Base-by-base conservation (phyloP, 2,329 filamentous ascomycete genomes). In the Penicillium glabrum region DNA sequence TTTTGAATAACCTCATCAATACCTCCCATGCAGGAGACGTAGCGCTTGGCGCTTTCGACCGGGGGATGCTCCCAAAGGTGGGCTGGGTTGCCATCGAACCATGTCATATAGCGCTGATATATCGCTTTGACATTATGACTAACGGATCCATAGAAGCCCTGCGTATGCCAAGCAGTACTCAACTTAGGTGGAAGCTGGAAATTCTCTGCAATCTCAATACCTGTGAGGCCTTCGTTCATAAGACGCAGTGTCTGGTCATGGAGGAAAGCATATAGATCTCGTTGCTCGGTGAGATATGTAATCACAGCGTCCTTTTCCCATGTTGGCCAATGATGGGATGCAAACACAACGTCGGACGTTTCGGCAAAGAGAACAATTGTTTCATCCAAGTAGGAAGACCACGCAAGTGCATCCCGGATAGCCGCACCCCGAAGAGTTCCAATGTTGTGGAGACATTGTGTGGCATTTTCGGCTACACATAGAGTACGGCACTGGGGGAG, bases 371-470 rank as follows among this genome's bases (percentile, higher is more conserved):
- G 44, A 5, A 58, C 60, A 14, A 77, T 67, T 8, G 72, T 62
- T 74, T 49, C 78, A 24, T 60, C 58, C 27, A 60, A 37, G 14
- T 60, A 60, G 8, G 26, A 27, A 9, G 52, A 53, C 58, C 55
- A 60, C 11, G 52, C 55, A 5, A 41, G 49, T 1, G 58, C 55
- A 51, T 60, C 58, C 1, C 58, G 37, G 2, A 60, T 54, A 7
- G 62, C 59, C 5, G 76, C 76, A 4, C 77, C 77, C 1, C 77
- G 71, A 8, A 79, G 66, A 0, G 77, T 79, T 9, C 70, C 59
- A 53, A 79, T 72, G 52, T 79, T 80, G 61, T 79, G 77, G 54
- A 79, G 58, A 14, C 59, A 67, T 50, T 79, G 71, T 2, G 73
- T 78, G 3, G 75, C 74, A 31, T 64, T 69, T 60, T 79, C 77